Conservation (phyloP, 495 filamentous ascomycete genomes). For the Trichocladium antarcticum region DNA sequence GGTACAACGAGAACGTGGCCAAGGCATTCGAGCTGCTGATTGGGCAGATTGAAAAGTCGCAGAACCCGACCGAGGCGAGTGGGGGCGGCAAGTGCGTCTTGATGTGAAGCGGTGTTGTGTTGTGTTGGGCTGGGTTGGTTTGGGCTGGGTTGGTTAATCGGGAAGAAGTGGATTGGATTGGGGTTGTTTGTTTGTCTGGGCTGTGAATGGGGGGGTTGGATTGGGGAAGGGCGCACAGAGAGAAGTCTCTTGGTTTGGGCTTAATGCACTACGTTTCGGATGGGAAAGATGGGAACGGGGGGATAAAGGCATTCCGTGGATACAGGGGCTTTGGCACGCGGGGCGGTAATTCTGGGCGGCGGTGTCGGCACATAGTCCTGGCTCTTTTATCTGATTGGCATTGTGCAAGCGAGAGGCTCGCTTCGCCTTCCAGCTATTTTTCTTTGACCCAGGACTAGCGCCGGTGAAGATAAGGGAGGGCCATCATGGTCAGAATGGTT, state of each 20-base stretch:
- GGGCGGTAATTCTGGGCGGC: not conserved
- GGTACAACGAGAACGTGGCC: slow-evolving; percentile 84
- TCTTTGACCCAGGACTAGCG: not conserved
- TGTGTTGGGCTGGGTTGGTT: not conserved
- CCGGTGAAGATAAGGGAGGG: not conserved
- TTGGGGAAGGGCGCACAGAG: too few relatives aligned
- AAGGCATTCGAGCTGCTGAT: slow-evolving; percentile 94
- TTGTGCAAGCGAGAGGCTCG: not conserved
- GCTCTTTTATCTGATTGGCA: not conserved
- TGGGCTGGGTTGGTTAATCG: not conserved
- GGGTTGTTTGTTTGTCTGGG: too few relatives aligned
- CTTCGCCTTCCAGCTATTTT: not conserved
- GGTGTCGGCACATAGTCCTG: not conserved
- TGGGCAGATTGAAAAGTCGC: slow-evolving; percentile 84
- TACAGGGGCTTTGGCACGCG: too few relatives aligned
- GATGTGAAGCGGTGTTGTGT: slow-evolving; percentile 68
- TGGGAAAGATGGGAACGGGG: too few relatives aligned
- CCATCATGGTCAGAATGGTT: not conserved
- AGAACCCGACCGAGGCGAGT: slow-evolving; percentile 76
- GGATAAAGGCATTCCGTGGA: too few relatives aligned
- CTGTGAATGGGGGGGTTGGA: too few relatives aligned
- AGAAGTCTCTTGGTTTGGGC: too few relatives aligned
- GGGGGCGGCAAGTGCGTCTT: slow-evolving; percentile 68
- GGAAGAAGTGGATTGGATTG: too few relatives aligned
- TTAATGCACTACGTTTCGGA: too few relatives aligned